Base-by-base conservation (phyloP, 441 rosid species). In the Erodium trifolium region DNA sequence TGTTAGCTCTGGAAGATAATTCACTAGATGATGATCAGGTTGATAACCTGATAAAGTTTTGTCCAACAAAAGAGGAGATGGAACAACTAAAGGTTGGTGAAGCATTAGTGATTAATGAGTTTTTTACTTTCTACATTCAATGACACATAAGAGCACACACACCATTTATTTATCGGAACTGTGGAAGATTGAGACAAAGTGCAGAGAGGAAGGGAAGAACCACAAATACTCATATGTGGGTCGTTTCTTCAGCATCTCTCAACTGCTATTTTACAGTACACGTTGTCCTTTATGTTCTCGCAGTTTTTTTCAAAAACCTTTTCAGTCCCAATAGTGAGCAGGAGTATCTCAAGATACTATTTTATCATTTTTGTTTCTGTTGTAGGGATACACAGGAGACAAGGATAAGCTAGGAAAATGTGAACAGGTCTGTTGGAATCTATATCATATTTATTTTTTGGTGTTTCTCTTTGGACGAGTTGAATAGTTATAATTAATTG, bases 61-160 rank as follows among this genome's bases (percentile, higher is more conserved):
- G 96, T 81, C 99, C 99, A 59, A 91, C 99, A 67, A 93, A 91
- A 81, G 99, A 93, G 78, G 99, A 93, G 83, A 74, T 79, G 73
- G 99, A 93, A 81, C 67, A 88, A 74, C 87, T 93, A 64, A 89
- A 88, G 96, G 99, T 93, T 23, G 31, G 67, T 64, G 67, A 45
- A 34, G 8, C 55, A 16, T 16, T 53, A 57, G 2, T 34, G 16
- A 55, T 55, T 55, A 55, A 14, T 55, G 10, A 19, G 27, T 14
- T 55, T 55, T 55, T 55, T 5, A 55, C 19, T 55, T 19, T 55
- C 19, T 55, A 5, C 62, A 17, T 41, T 17, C 23, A 55, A 55
- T 17, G 10, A 14, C 8, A 16, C 19, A 17, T 55, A 55, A 17
- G 5, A 16, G 62, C 8, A 18, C 6, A 5, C 62, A 14, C 27